phyloP scores from a whole-genome alignment of 1,139 yeast genomes.

The Ogataea hybrid region DNA sequence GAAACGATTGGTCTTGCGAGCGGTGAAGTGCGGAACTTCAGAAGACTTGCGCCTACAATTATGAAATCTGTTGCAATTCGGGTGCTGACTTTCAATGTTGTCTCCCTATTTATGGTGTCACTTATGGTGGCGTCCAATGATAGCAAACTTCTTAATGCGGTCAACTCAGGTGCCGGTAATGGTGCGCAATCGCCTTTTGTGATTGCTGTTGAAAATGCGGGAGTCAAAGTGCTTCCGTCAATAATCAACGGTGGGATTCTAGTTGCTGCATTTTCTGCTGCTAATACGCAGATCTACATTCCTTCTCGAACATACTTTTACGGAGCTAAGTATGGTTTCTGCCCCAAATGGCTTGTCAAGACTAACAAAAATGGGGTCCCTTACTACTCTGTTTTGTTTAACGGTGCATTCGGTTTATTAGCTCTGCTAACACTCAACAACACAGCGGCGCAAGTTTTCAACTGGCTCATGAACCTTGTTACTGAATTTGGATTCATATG shows the following conservation, averaged over 20 bases:
- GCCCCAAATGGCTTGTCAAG: conserved; percentile 52
- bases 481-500: conserved; percentile 75
- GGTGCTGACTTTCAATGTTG: conserved; percentile 76
- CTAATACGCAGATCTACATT: conserved; percentile 73
- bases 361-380: conserved; percentile 71
- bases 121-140: conserved; percentile 79
- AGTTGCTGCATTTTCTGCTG: conserved; percentile 71
- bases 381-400: conserved; percentile 51
- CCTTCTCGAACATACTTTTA: conserved; percentile 74
- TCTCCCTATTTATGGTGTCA: conserved; percentile 79
- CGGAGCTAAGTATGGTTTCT: conserved; percentile 58
- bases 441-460: conserved; percentile 67
- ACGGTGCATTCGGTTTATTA: conserved; percentile 50
- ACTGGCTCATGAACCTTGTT: conserved; percentile 80
- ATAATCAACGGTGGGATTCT: conserved; percentile 76
- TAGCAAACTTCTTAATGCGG: conserved; percentile 31
- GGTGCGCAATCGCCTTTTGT: conserved; percentile 51
- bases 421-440: conserved; percentile 67
- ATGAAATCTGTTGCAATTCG: conserved; percentile 80
- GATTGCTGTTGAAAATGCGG: conserved; percentile 62
- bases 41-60: conserved; percentile 80
- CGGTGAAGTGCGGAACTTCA: conserved; percentile 84
- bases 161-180: conserved; percentile 30
- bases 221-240: conserved; percentile 65
- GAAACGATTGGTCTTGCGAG: conserved; percentile 88